Evolutionary conservation across 352 stramenopile species (phyloP).

Genomic region (Phytophthora ohioensis): DNA sequence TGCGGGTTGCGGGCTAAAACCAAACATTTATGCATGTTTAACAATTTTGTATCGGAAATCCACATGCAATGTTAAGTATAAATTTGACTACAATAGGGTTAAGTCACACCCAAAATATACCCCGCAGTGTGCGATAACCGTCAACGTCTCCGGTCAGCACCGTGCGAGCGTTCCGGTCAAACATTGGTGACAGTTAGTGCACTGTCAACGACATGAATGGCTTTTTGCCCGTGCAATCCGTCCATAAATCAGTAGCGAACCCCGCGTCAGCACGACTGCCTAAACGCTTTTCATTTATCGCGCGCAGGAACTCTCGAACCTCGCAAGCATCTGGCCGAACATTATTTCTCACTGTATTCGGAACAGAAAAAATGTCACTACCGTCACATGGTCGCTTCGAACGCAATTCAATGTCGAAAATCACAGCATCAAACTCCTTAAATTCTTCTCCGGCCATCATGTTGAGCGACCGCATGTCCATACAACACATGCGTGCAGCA

Average conservation of each 20-base stretch:
- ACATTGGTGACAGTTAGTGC: not conserved
- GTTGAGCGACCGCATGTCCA: not conserved
- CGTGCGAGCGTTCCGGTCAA: constrained; percentile 1
- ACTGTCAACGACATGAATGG: constrained; percentile 13
- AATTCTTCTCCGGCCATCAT: constrained; percentile 6
- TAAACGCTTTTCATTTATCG: not conserved
- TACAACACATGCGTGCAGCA: not conserved
- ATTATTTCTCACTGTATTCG: constrained; percentile 6
- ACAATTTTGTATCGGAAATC: too few species aligned
- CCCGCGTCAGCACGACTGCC: not conserved
- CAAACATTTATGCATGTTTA: too few species aligned
- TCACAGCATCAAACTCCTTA: not conserved
- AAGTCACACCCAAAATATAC: not conserved
- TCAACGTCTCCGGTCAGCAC: not conserved
- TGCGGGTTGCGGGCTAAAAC: too few species aligned
- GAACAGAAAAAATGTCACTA: not conserved
- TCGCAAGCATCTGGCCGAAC: not conserved
- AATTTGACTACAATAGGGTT: too few species aligned
- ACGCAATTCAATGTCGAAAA: constrained; percentile 4
- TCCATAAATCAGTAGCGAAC: constrained; percentile 6
- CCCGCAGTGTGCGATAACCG: constrained; percentile 2
- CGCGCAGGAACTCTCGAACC: not conserved
- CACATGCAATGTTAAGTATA: too few species aligned
- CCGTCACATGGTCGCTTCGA: constrained; percentile 1
- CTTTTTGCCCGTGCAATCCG: not conserved